These are phyloP conservation scores for Odonthalia washingtoniensis DNA, from an alignment of 31 red algal genomes.

Conservation along the genomic window DNA sequence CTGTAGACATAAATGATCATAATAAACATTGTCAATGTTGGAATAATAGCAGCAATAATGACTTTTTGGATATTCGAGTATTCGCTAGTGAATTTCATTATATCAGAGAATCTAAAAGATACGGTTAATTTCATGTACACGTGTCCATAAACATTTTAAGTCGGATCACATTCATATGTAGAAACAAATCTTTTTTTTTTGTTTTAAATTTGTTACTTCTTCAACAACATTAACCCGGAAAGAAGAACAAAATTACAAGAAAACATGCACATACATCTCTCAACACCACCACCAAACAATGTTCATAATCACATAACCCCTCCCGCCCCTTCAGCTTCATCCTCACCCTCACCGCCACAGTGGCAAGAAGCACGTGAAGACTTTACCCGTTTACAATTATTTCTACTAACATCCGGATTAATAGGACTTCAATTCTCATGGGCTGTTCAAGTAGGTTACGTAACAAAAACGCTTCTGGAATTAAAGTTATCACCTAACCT, in stretches of 20 bases:
- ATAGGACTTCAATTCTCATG: conserved; percentile 85
- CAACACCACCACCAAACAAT: background rate
- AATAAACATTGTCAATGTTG: conserved; percentile 47
- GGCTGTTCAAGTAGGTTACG: conserved; percentile 88
- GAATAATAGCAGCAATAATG: background rate
- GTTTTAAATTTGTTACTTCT: background rate
- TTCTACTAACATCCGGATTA: conserved; percentile 62
- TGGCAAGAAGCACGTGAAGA: background rate
- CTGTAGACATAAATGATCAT: conserved; percentile 28
- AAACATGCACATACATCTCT: background rate
- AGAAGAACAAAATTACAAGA: background rate
- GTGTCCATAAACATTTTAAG: background rate
- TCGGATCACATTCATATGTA: background rate
- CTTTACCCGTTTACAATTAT: conserved; percentile 38
- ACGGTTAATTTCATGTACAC: too few species aligned
- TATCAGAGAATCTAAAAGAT: too few species aligned
- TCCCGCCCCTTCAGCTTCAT: background rate
- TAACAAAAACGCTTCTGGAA: conserved; percentile 75
- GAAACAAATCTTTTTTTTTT: background rate
- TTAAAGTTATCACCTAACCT: conserved; percentile 64
- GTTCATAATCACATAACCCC: background rate
- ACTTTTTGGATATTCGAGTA: conserved; percentile 1
- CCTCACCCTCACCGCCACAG: background rate
- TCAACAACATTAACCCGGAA: background rate
- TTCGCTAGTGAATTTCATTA: background rate